These are phyloP conservation scores for Oleoguttula mirabilis DNA, from an alignment of 495 filamentous ascomycete species.

Conservation along the genomic window DNA sequence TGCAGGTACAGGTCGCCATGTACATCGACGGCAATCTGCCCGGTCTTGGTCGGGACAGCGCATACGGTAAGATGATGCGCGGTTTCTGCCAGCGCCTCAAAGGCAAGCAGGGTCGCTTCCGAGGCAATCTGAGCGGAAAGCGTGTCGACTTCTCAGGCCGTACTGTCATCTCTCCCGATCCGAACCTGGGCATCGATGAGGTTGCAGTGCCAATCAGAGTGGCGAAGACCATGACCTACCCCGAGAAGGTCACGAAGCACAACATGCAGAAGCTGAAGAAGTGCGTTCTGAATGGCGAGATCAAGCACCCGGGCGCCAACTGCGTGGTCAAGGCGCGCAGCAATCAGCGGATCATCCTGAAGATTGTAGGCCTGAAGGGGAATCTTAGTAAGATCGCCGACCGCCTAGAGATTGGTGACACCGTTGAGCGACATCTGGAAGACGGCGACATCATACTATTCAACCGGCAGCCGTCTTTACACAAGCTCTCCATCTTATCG, in stretches of 20 bases:
- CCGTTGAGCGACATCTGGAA: conserved; percentile 87
- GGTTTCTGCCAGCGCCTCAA: conserved; percentile 93
- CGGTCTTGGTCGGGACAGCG: conserved; percentile 59
- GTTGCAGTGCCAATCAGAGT: conserved; percentile 84
- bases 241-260: conserved; percentile 67
- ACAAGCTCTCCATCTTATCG: conserved; percentile 94
- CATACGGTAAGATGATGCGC: conserved; percentile 64
- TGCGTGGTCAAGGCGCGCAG: conserved; percentile 61
- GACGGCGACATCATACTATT: conserved; percentile 96
- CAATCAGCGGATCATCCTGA: conserved; percentile 53
- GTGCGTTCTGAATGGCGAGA: conserved; percentile 58
- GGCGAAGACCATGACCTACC: conserved; percentile 89
- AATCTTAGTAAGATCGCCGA: conserved; percentile 53
- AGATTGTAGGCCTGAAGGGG: conserved; percentile 41
- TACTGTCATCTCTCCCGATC: conserved; percentile 95
- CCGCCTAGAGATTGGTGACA: conserved; percentile 66
- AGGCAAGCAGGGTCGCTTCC: conserved; percentile 93
- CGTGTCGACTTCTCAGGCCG: conserved; percentile 97
- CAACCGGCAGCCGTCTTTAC: conserved; percentile 93
- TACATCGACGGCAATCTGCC: conserved; percentile 98
- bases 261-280: conserved; percentile 72
- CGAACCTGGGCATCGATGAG: conserved; percentile 84
- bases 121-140: conserved; percentile 92
- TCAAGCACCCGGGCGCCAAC: conserved; percentile 78
- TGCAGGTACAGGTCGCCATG: conserved; percentile 87